Base-by-base conservation (phyloP, 2,329 filamentous ascomycete species). In the Diaporthe sp. region DNA sequence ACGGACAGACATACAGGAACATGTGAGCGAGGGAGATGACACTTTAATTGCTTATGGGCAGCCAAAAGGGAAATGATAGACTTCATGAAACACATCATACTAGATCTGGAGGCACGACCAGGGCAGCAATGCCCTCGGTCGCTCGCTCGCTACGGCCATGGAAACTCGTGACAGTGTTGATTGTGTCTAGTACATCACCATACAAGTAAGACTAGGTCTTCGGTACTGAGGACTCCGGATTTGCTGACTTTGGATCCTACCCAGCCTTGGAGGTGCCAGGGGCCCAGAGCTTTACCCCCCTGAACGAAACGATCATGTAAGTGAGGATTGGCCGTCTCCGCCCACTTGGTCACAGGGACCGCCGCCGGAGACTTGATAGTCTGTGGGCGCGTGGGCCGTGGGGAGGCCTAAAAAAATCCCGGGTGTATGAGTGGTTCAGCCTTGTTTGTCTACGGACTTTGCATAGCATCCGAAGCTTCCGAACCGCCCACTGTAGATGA, bases 31-130 rank as follows among this genome's bases (percentile, higher is more conserved):
- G 35, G 45, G 30, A 19, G 40, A n/a, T 15, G 47, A 50, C 45
- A 28, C 38, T 67, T 64, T 54, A 47, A 69, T 55, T 74, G 54
- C 47, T 67, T 66, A 50, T 50, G n/a, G 40, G 72, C 52, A 50
- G 45, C 54, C 60, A 40, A 68, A 71, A 60, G n/a, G 30, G 40
- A 66, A 50, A 57, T 68, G 52, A 74, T 74, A 71, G 71, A 76
- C 19, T 64, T 47, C 12, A 71, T 54, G 54, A 61, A 55, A 74
- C 25, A 68, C 25, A 61, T 22, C 25, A 40, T 40, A 17, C 45
- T 17, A 25, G 28, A 42, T 30, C 33, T 19, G 25, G 42, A 40
- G 42, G 42, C 33, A 33, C n/a, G 13, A 33, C 9, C 4, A 42
- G 42, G 33, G 19, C 30, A 52, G 22, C 33, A 17, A 2, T 33